These are phyloP conservation scores for Dipodascus geniculatus DNA, from an alignment of 805 yeast genomes.

Conservation along the genomic window DNA sequence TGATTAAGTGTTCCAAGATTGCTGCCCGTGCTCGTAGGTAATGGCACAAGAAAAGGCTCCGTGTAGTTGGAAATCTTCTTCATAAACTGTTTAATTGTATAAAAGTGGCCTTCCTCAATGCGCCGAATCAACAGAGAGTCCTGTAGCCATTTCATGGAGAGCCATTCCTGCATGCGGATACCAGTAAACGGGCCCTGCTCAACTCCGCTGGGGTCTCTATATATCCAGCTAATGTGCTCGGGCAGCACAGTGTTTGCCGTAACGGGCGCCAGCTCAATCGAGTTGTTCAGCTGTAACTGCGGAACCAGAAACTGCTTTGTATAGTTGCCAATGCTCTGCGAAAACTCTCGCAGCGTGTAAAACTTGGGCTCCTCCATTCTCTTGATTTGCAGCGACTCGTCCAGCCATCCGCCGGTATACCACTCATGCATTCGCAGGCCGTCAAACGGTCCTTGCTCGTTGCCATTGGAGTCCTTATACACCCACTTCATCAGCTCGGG, in stretches of 20 bases:
- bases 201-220: slow-evolving; percentile 55
- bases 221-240: slow-evolving; percentile 49
- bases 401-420: slow-evolving; percentile 51
- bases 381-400: slow-evolving; percentile 41
- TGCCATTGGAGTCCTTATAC: slow-evolving; percentile 59
- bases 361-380: slow-evolving; percentile 44
- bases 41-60: slow-evolving; percentile 53
- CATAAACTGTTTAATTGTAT: slow-evolving; percentile 43
- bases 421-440: slow-evolving; percentile 70
- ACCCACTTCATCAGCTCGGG: slow-evolving; percentile 49
- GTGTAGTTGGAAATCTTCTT: slow-evolving; percentile 34
- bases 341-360: slow-evolving; percentile 42
- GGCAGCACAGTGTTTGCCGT: slow-evolving; percentile 17
- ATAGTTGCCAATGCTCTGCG: slow-evolving; percentile 36
- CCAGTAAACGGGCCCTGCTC: slow-evolving; percentile 81
- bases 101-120: slow-evolving; percentile 39
- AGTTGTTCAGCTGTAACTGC: neutral
- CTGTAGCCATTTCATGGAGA: slow-evolving; percentile 43
- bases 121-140: slow-evolving; percentile 47
- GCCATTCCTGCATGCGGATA: slow-evolving; percentile 69
- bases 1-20: neutral
- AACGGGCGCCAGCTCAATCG: neutral
- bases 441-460: slow-evolving; percentile 71
- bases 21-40: neutral
- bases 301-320: slow-evolving; percentile 54